A percentile compares a stretch with the other conserved stretches of the same genome.
These are phyloP conservation scores for Mrakia hoshinonis DNA, from an alignment of 768 basidiomycete species.

Conservation along the genomic window DNA sequence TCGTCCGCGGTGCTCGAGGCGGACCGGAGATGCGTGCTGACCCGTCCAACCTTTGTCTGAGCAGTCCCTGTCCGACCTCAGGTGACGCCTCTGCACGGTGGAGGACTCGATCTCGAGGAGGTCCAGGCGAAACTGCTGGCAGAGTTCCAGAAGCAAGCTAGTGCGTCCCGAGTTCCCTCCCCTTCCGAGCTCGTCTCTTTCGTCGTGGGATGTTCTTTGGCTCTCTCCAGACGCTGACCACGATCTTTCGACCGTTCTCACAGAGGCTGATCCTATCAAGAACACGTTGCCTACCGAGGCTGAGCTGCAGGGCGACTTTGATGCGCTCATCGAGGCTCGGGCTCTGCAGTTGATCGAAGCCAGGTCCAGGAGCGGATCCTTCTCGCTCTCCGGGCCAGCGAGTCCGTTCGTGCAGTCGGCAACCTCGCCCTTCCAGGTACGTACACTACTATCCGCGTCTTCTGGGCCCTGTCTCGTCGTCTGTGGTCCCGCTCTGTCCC, in stretches of 20 bases:
- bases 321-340: slow-evolving; percentile 28
- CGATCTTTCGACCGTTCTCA: not conserved
- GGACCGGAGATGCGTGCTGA: not conserved
- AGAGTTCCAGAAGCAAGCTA: slow-evolving; percentile 21
- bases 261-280: slow-evolving; percentile 28
- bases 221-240: too few species aligned
- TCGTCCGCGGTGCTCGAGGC: not conserved
- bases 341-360: slow-evolving; percentile 27
- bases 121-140: slow-evolving; percentile 21
- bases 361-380: slow-evolving; percentile 18
- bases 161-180: slow-evolving; percentile 14
- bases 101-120: slow-evolving; percentile 22
- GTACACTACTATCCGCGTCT: not conserved
- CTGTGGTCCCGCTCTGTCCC: too few species aligned
- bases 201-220: too few species aligned
- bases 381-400: not conserved
- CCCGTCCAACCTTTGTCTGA: not conserved
- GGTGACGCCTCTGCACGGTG: slow-evolving; percentile 9
- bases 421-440: slow-evolving; percentile 10
- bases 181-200: not conserved
- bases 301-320: slow-evolving; percentile 29
- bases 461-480: too few species aligned
- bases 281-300: slow-evolving; percentile 15
- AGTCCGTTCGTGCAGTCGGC: not conserved
- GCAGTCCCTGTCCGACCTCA: not conserved